Base-by-base conservation (phyloP, 345 rosid genomes). In the Fremontodendron californicum region DNA sequence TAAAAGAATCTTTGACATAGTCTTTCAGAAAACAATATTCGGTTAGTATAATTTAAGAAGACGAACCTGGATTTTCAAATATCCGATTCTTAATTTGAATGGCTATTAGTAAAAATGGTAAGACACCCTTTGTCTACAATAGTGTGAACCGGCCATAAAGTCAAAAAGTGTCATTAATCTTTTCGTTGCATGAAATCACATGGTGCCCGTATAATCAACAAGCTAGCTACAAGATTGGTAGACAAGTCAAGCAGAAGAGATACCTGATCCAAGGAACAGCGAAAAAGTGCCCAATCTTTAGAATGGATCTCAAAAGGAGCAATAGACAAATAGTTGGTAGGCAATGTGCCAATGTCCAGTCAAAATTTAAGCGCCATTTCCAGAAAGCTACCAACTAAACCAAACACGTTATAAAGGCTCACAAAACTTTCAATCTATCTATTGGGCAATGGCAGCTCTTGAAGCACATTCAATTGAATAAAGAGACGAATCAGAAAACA, bases 221-320 rank as follows among this genome's bases (percentile, higher is more conserved):
- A 35, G 12, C 27, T 54, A 52, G 25, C 8, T 31, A 37, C 29
- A 39, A 35, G 29, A 52, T n/a, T 2, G 4, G 40, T 21, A 15
- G 11, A 55, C 40, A 5, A 46, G 54, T 69, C 54, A 27, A 57
- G 54, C 67, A 75, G 77, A 75, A 43, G 70, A 75, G 77, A 43
- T 46, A 11, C 40, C 58, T 61, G 57, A 27, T 75, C 40, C 39
- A 75, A 35, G 69, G 70, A 35, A 61, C 70, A 46, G 69, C 42
- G 40, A 11, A 48, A 61, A 75, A 75, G 35, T 60, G 69, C 29
- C 77, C 43, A 18, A 43, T 43, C 77, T 45, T 42, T 75, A 45
- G 45, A 43, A 60, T 60, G 55, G 54, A 60, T 61, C 69, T 75
- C 77, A 74, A 46, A 58, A 23, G 69, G 25, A 40, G n/a, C 25